Base-by-base conservation (phyloP, 2,329 filamentous ascomycete genomes). In the Escovopsis sp. region DNA sequence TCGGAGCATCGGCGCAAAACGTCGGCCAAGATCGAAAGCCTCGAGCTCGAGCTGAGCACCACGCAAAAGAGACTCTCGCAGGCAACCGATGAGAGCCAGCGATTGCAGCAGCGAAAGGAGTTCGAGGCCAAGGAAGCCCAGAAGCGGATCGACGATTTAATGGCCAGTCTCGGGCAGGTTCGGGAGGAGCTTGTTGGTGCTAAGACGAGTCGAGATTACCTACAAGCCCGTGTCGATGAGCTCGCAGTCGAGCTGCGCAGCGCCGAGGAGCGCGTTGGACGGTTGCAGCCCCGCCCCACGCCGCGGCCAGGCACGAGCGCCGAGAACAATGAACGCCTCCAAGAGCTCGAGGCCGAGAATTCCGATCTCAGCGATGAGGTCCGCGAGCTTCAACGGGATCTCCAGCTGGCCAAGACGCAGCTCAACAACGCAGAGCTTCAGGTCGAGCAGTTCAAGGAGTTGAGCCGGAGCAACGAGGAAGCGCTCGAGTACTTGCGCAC, bases 71-170 rank as follows among this genome's bases (percentile, higher is more conserved):
- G 87, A 55, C 66, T 96, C 3, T 75, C 79, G 3, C 76, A 85
- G 18, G 87, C 94, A 50, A 58, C 76, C 1, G 86, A 94, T 41
- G 87, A 93, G 43, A 73, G 68, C 44, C 92, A 87, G 65, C 88
- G 92, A 54, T 63, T 81, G 25, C 69, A 81, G 40, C 65, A 90
- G 34, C 76, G 88, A 38, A 86, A 92, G 48, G 88, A 96, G 50
- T 94, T 83, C 43, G 90, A 98, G 41, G 73, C 79, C 29, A 79
- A 85, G 44, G 85, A 96, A 53, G 77, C 72, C 34, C 85, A 94
- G 54, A 90, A 86, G 56, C 76, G 87, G 35, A 90, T 96, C 41
- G 88, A 98, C 45, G 88, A 96, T 49, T 71, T 98, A 31, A 79
- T 88, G 42, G 67, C 77, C 23, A 88, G 75, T 47, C 65, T 94